Evolutionary conservation across 768 basidiomycete species (phyloP), one percentile per base, ranked within the genome.

Genomic region (Tephrocybe sp.): DNA sequence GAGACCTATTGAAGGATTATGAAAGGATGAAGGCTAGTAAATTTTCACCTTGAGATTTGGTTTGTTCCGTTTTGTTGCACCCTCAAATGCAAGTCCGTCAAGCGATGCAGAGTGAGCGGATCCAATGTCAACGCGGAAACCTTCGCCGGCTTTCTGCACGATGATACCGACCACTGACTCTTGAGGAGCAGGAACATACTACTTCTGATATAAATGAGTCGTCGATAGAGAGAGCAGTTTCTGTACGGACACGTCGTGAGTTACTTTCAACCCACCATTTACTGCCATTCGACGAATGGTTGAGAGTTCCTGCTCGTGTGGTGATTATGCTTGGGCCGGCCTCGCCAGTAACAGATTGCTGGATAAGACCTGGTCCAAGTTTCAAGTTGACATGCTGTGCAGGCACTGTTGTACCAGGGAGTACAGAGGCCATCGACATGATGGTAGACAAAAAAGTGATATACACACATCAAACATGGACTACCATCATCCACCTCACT

Each of bases 41-140:
- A 36, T n/a, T 36, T 32, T 31, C 8, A 90, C 95, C 75, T 95
- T 98, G 51, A 99, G 77, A 68, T 92, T 92, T 23, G 96, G 96
- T 66, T 85, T 87, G 63, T 90, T 98, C 56, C 97, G 72, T 74
- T 96, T 98, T 19, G 92, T 92, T 9, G 94, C 97, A 3, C 93
- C 89, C 65, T 98, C 96, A 64, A 99, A 99, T 2, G 97, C 94
- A 26, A 98, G 78, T 0, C 82, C 89, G 60, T 98, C 95, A 39
- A 99, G 69, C 5, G 82, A 78, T 0, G 96, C 96, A 42, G 77
- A 74, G 62, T 97, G 93, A 5, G 94, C 88, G 22, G 85, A 77
- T 2, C 95, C 95, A 54, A 99, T 92, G 66, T 98, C 96, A 19
- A 98, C 92, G 39, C 94, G 82, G 75, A 84, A 99, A 5, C 86